Percentiles rank a stretch among this genome's conserved stretches.
Evolutionary conservation across 148 eudicot genomes (phyloP).

Genomic region (Chenopodium suecicum): DNA sequence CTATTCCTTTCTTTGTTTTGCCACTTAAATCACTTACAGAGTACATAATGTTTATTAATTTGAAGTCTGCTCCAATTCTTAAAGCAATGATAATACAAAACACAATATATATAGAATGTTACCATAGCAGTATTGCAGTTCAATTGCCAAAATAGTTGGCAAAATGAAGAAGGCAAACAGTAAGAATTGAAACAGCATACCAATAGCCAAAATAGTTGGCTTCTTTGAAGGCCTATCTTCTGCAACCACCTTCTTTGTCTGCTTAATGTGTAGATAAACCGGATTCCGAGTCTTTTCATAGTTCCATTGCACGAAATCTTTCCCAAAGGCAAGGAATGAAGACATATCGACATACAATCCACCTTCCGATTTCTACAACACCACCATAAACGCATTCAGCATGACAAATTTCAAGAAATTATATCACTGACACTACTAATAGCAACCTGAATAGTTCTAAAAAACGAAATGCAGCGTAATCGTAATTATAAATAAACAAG

Average conservation of each 20-base stretch:
- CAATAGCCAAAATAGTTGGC: constrained; percentile 93
- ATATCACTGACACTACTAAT: neutral
- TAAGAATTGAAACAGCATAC: constrained; percentile 32
- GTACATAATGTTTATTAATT: too few relatives aligned
- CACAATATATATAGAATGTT: too few relatives aligned
- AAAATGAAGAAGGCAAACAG: too few relatives aligned
- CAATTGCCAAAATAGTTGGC: too few relatives aligned
- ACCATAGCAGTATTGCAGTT: too few relatives aligned
- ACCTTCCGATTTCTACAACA: constrained; percentile 77
- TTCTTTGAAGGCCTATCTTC: constrained; percentile 95
- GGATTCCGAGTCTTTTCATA: constrained; percentile 82
- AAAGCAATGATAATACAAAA: too few relatives aligned
- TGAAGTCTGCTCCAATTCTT: too few relatives aligned
- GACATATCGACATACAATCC: constrained; percentile 88
- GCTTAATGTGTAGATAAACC: constrained; percentile 86
- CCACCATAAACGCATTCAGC: neutral
- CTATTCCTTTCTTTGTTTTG: too few relatives aligned
- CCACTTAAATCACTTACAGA: too few relatives aligned
- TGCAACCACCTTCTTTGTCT: constrained; percentile 67
- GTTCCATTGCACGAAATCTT: constrained; percentile 85
- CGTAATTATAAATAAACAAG: neutral
- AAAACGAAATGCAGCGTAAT: neutral
- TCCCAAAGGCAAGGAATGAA: constrained; percentile 89
- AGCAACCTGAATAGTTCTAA: too few relatives aligned
- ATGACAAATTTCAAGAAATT: neutral